Evolutionary conservation across 2,329 filamentous ascomycete species (phyloP).

Genomic region (Aspergillus fumigatus): DNA sequence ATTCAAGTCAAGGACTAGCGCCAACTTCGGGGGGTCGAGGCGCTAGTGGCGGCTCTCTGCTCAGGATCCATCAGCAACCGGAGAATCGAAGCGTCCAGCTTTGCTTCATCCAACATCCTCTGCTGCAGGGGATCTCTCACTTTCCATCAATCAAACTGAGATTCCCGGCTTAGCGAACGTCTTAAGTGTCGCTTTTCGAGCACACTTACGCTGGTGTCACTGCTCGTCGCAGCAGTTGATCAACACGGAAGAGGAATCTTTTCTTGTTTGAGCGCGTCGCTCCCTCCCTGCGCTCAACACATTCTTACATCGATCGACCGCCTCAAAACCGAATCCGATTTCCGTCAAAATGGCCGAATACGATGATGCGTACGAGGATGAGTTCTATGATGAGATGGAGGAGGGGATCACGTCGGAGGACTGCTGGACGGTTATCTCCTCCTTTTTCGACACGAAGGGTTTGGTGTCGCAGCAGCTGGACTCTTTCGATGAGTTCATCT

Average conservation of each 20-base stretch:
- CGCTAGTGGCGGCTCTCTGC: constrained; percentile 28
- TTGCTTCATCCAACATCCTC: constrained; percentile 21
- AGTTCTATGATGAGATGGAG: constrained; percentile 62
- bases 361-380: constrained; percentile 64
- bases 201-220: constrained; percentile 3
- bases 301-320: background rate
- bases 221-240: constrained; percentile 9
- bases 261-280: constrained; percentile 22
- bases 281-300: constrained; percentile 20
- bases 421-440: constrained; percentile 95
- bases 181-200: background rate
- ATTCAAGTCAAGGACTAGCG: constrained; percentile 15
- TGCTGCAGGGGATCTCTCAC: constrained; percentile 20
- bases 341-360: constrained; percentile 49
- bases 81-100: constrained; percentile 17
- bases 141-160: constrained; percentile 22
- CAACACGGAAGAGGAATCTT: constrained; percentile 14
- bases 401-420: constrained; percentile 90
- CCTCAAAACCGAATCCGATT: constrained; percentile 8
- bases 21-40: constrained; percentile 18
- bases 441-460: constrained; percentile 94
- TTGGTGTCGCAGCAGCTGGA: constrained; percentile 96
- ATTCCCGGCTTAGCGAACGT: constrained; percentile 17
- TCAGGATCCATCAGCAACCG: constrained; percentile 28
- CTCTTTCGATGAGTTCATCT: constrained; percentile 96